Base-by-base conservation (phyloP, 139 green algal species). In the Chlamydomonas asymmetrica region DNA sequence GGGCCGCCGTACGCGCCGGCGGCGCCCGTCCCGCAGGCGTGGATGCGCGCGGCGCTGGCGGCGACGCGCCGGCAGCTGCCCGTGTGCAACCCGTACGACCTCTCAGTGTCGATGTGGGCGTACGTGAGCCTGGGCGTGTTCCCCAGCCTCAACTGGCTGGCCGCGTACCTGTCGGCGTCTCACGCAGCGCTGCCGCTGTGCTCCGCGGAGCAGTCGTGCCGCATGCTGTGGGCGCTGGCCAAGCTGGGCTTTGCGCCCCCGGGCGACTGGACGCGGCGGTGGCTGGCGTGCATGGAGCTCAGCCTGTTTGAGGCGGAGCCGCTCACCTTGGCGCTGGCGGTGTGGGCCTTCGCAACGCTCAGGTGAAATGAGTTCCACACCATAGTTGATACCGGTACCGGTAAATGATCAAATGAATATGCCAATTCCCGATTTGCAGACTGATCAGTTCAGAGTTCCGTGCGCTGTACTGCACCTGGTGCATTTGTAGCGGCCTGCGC, bases 171-270 rank as follows among this genome's bases (percentile, higher is more conserved):
- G 40, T 50, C 52, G 3, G 70, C 70, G 22, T 61, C 31, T 31
- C 54, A 68, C 70, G 20, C 31, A 31, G 16, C 35, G 71, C 71
- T 69, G 48, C 71, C 71, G 0, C 23, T 43, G 2, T 57, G 59
- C 2, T 10, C 32, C 4, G 59, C 71, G 0, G 71, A 77, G 71
- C 71, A 77, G 1, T 31, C 71, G 23, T 41, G 59, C 13, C 71
- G 71, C 54, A 62, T 77, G 41, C 45, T 77, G 40, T 77, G 71
- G 70, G 35, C 32, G 10, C 29, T 77, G 25, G 71, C 71, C 2
- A 59, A 43, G 40, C 5, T 70, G 71, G 31, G 59, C 31, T 43
- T 77, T 4, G 31, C 41, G 34, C 59, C 71, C 41, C 71, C 71
- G 38, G 13, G 3, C 37, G 71, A 77, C 59, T 77, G 71, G 71